These are phyloP conservation scores for Teratosphaeria epicoccoides DNA, from an alignment of 2,329 filamentous ascomycete species.

Conservation along the genomic window DNA sequence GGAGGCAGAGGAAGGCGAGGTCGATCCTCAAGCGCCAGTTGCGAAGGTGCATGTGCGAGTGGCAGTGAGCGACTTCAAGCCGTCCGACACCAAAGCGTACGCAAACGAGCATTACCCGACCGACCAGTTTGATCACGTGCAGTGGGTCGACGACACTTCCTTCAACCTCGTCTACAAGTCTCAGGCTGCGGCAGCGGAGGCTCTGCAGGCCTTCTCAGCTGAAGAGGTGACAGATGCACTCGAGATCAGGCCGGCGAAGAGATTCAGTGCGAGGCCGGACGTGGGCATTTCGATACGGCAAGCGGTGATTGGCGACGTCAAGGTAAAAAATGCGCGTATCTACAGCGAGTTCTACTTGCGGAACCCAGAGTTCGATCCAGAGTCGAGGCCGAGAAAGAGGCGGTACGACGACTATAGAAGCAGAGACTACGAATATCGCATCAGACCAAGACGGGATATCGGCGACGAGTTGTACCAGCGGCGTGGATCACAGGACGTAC, in stretches of 20 bases:
- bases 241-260: constrained; percentile 59
- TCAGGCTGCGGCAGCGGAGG: constrained; percentile 42
- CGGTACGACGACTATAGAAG: constrained; percentile 7
- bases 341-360: constrained; percentile 86
- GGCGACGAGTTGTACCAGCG: constrained; percentile 26
- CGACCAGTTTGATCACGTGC: constrained; percentile 51
- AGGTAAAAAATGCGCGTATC: constrained; percentile 64
- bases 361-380: constrained; percentile 79
- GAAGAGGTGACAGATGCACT: constrained; percentile 32
- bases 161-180: constrained; percentile 72
- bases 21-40: constrained; percentile 20
- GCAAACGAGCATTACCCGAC: constrained; percentile 47
- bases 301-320: constrained; percentile 66
- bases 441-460: constrained; percentile 40
- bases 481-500: constrained; percentile 25
- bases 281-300: constrained; percentile 61
- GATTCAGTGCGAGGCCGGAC: constrained; percentile 57
- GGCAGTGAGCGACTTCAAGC: constrained; percentile 72
- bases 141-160: constrained; percentile 93
- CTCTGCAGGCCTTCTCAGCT: constrained; percentile 42
- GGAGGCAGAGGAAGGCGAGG: constrained; percentile 24
- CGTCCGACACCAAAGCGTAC: constrained; percentile 68
- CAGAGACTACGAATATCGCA: constrained; percentile 35
- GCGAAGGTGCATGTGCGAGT: constrained; percentile 65
- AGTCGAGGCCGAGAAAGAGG: constrained; percentile 44